Evolutionary conservation across 2,329 filamentous ascomycete species (phyloP).

Genomic region (Furcasterigmium sp.): DNA sequence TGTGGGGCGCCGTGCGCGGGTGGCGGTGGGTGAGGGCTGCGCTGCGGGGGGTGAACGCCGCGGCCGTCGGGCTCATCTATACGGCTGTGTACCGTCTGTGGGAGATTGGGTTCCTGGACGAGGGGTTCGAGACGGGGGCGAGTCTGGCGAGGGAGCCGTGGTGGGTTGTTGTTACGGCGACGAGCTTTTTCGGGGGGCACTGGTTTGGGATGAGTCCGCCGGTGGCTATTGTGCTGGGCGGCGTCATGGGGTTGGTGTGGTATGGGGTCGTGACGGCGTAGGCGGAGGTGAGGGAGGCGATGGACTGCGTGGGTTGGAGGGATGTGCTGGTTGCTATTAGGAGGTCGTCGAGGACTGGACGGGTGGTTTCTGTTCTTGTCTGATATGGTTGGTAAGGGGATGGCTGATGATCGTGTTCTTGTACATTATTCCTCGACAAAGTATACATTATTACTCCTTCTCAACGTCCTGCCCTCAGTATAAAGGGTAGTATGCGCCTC

Average conservation of each 20-base stretch:
- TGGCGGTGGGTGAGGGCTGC: conserved; percentile 40
- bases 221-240: conserved; percentile 1
- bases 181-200: conserved; percentile 1
- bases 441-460: no score
- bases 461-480: no score
- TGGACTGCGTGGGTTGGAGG: no score
- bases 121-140: conserved; percentile 38
- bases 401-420: no score
- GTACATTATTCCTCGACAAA: no score
- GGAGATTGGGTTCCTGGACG: conserved; percentile 55
- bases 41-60: conserved; percentile 53
- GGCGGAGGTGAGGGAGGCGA: background rate
- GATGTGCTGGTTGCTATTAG: no score
- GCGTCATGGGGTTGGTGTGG: background rate
- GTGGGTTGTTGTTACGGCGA: conserved; percentile 56
- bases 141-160: conserved; percentile 55
- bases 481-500: no score
- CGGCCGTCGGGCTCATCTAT: conserved; percentile 56
- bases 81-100: conserved; percentile 60
- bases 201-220: background rate
- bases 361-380: no score
- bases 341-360: no score
- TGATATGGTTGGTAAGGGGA: no score
- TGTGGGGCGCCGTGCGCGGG: conserved; percentile 47
- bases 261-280: conserved; percentile 1